These are phyloP conservation scores for Crithidia sp. DNA, from an alignment of 208 protist species.

Conservation along the genomic window DNA sequence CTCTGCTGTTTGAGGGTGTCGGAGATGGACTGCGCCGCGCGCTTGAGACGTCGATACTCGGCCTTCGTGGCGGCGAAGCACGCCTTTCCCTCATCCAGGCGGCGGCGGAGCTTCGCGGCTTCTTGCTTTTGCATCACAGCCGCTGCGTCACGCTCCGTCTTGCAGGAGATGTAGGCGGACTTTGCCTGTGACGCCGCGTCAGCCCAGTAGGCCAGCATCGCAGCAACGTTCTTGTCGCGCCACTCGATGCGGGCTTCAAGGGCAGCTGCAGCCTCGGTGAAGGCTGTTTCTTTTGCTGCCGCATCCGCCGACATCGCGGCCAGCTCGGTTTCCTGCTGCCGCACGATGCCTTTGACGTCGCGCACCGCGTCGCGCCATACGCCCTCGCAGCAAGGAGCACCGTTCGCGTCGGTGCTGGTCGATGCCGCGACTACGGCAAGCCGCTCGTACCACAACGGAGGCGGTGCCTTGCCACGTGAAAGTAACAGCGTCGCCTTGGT, in stretches of 20 bases:
- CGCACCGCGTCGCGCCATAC: constrained; percentile 28
- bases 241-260: constrained; percentile 42
- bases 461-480: neutral
- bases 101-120: constrained; percentile 24
- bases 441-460: constrained; percentile 6
- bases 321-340: constrained; percentile 33
- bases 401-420: neutral
- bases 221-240: constrained; percentile 43
- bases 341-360: constrained; percentile 38
- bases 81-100: constrained; percentile 31
- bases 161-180: constrained; percentile 39
- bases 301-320: constrained; percentile 25
- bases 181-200: constrained; percentile 29
- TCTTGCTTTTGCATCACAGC: constrained; percentile 29
- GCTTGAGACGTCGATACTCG: constrained; percentile 12
- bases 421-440: neutral
- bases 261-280: constrained; percentile 15
- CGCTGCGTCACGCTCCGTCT: constrained; percentile 25
- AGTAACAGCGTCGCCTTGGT: neutral
- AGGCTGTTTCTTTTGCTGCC: constrained; percentile 30
- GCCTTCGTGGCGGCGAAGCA: constrained; percentile 22
- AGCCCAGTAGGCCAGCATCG: constrained; percentile 48
- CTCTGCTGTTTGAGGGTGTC: constrained; percentile 20
- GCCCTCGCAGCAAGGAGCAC: neutral
- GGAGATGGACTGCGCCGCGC: constrained; percentile 29